Evolutionary conservation across 345 rosid species (phyloP).

Genomic region (Zanthoxylum bungeanum): DNA sequence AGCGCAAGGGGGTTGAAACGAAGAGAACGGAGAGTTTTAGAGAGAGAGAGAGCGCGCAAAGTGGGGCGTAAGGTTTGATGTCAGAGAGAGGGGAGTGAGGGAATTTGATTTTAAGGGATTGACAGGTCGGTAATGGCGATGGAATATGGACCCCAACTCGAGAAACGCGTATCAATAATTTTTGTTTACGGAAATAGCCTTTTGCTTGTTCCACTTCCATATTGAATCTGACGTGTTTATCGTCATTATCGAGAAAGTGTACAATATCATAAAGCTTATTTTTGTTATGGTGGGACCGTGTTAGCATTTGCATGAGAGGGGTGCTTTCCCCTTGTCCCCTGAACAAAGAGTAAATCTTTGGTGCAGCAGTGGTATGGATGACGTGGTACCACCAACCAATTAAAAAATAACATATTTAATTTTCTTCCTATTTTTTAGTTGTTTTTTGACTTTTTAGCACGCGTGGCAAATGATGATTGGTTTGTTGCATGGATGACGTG

Average conservation of each 20-base stretch:
- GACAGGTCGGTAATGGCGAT: too few species aligned
- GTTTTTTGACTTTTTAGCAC: too few species aligned
- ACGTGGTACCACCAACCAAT: too few species aligned
- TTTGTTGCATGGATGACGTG: too few species aligned
- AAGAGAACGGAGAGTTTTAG: neutral
- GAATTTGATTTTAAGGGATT: conserved; percentile 49
- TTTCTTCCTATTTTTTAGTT: too few species aligned
- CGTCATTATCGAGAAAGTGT: conserved; percentile 31
- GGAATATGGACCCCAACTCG: conserved; percentile 82
- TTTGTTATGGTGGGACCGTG: conserved; percentile 19
- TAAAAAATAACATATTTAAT: too few species aligned
- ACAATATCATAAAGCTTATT: conserved; percentile 16
- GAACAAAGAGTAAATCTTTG: too few species aligned
- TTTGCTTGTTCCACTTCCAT: conserved; percentile 16
- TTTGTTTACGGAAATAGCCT: conserved; percentile 32
- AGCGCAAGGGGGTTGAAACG: neutral
- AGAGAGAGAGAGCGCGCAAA: neutral
- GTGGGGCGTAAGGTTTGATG: neutral
- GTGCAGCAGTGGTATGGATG: too few species aligned
- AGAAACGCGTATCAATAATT: conserved; percentile 80
- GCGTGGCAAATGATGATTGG: too few species aligned
- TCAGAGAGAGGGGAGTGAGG: conserved; percentile 1
- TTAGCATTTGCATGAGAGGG: too few species aligned
- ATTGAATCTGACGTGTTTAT: conserved; percentile 34
- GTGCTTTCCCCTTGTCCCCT: too few species aligned